Evolutionary conservation across 768 basidiomycete species (phyloP).

Genomic region (Pholiota molesta): DNA sequence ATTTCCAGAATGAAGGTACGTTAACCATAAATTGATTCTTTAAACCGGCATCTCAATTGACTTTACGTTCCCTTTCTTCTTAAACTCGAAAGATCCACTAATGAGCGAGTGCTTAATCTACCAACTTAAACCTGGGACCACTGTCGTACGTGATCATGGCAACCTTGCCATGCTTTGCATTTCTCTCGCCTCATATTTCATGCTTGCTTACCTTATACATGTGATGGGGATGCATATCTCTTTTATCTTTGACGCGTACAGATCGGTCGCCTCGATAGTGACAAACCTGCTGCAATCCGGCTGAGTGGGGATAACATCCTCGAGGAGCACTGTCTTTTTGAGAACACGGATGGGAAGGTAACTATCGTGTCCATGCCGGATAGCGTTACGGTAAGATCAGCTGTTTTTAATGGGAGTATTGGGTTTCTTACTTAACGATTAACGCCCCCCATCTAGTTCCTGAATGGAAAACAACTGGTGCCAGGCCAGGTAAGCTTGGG

Average conservation of each 20-base stretch:
- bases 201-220: constrained; percentile 2
- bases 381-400: constrained; percentile 72
- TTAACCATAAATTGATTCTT: constrained; percentile 13
- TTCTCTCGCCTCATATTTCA: constrained; percentile 1
- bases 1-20: constrained; percentile 70
- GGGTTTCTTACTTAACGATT: constrained; percentile 2
- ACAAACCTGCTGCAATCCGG: constrained; percentile 83
- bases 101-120: constrained; percentile 97
- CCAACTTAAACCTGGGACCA: constrained; percentile 86
- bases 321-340: constrained; percentile 91
- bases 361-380: constrained; percentile 77
- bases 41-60: constrained; percentile 20
- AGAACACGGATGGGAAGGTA: constrained; percentile 85
- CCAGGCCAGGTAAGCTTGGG: constrained; percentile 65
- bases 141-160: constrained; percentile 53
- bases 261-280: constrained; percentile 89
- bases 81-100: constrained; percentile 68
- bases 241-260: constrained; percentile 28
- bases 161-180: constrained; percentile 3
- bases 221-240: constrained; percentile 2
- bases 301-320: constrained; percentile 91
- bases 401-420: constrained; percentile 11
- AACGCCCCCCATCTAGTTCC: constrained; percentile 54
- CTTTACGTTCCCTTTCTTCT: constrained; percentile 8
- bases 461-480: constrained; percentile 89